Evolutionary conservation across 352 stramenopile species (phyloP).

Genomic region (Globisporangium nodosum): DNA sequence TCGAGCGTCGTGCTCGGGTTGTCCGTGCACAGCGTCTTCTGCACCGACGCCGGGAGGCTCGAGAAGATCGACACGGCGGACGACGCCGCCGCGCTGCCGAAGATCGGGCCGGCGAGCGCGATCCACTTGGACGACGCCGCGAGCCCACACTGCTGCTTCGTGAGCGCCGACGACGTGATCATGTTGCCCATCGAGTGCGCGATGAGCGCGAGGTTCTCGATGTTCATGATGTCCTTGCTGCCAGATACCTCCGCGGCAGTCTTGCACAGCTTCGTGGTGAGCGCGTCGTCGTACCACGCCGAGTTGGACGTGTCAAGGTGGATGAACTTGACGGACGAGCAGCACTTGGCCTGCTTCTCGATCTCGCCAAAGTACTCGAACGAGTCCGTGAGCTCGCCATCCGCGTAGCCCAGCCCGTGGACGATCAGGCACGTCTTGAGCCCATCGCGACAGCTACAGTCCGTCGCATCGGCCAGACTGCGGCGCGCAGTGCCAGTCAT

Average conservation of each 20-base stretch:
- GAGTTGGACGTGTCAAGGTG: constrained; percentile 20
- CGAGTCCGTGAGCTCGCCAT: constrained; percentile 7
- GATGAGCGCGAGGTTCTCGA: constrained; percentile 28
- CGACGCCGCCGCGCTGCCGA: constrained; percentile 21
- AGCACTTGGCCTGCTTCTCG: constrained; percentile 22
- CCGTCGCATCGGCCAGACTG: constrained; percentile 8
- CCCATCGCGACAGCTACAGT: constrained; percentile 10
- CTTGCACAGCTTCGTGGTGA: constrained; percentile 18
- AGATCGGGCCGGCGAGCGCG: constrained; percentile 27
- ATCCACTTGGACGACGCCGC: constrained; percentile 32
- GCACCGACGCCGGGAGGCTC: constrained; percentile 4
- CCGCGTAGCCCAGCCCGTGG: constrained; percentile 17
- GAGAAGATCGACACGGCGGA: constrained; percentile 13
- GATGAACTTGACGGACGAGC: constrained; percentile 26
- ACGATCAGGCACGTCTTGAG: constrained; percentile 29
- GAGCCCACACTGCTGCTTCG: constrained; percentile 22
- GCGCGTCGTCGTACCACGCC: constrained; percentile 19
- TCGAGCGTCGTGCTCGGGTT: constrained; percentile 8
- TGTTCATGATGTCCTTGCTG: constrained; percentile 9
- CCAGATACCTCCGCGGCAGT: constrained; percentile 11
- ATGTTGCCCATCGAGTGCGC: constrained; percentile 52
- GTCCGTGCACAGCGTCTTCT: constrained; percentile 16
- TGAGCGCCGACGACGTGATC: constrained; percentile 19
- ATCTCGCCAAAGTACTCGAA: constrained; percentile 22
- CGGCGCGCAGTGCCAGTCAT: constrained; percentile 8